Base-by-base conservation (phyloP, 495 filamentous ascomycete genomes). In the Penicillium odoratum region DNA sequence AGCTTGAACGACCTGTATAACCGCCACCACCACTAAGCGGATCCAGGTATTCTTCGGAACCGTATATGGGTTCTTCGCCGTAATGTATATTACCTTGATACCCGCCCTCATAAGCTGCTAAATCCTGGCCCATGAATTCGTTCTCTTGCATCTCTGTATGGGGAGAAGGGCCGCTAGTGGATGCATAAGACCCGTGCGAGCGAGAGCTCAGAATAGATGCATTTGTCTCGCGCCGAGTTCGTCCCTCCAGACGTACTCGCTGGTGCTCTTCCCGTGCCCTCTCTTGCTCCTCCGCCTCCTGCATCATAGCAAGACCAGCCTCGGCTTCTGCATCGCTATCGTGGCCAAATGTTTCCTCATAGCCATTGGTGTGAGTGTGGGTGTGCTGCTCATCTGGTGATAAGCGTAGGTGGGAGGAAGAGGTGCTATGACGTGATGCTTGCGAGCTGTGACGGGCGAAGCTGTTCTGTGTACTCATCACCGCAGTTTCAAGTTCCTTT, bases 311-410 rank as follows among this genome's bases (percentile, higher is more conserved):
- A 16, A 95, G 74, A 1, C 94, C 94, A 28, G 90, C 91, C 21
- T 89, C 88, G 28, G 91, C 93, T 71, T 99, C 94, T 0, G 91
- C 85, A 60, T 99, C 94, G 64, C 92, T 97, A 29, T 91, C 90
- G 58, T 21, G 21, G 21, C 21, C 21, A 21, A 21, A 21, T 21
- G 21, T 21, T 21, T 81, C 78, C 34, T 78, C 71, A 73, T 75
- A 36, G 78, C 71, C 29, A 72, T 86, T 86, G 3, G 77, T 74
- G 44, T 78, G 77, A 2, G 74, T 75, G 44, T 78, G 77, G 2
- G 74, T 75, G 55, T 81, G 74, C 16, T 71, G 71, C 57, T 76
- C 74, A 59, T 80, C 76, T 9, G 74, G 69, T 15, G 73, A 74
- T 9, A 72, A 55, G 8, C 47, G 65, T 21, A 68, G 18, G 29